Conservation (phyloP, 2,329 filamentous ascomycete species). For the Fusarium concolor region DNA sequence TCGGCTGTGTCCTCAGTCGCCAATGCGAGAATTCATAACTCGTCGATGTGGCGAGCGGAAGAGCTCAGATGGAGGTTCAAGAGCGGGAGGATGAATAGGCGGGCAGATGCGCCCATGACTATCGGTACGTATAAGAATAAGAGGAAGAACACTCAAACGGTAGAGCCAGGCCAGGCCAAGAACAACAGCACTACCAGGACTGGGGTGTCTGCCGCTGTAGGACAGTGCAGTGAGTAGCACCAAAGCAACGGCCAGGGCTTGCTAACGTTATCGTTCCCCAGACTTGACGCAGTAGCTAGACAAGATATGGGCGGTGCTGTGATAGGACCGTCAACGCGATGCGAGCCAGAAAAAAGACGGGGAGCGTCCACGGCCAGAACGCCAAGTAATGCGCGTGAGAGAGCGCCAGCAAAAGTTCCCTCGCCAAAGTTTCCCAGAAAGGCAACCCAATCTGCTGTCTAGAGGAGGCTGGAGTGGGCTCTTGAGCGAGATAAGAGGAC, state of each 20-base stretch:
- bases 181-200: conserved; percentile 22
- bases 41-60: conserved; percentile 49
- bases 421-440: conserved; percentile 52
- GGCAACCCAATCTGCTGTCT: conserved; percentile 52
- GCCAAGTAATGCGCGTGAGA: conserved; percentile 52
- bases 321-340: conserved; percentile 45
- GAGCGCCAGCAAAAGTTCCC: conserved; percentile 56
- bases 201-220: conserved; percentile 35
- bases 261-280: conserved; percentile 51
- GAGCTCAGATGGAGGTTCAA: conserved; percentile 50
- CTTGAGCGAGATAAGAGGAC: conserved; percentile 46
- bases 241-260: conserved; percentile 44
- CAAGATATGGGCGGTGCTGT: conserved; percentile 45
- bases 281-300: conserved; percentile 46
- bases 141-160: conserved; percentile 29
- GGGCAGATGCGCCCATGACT: conserved; percentile 54
- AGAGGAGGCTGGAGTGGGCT: conserved; percentile 43
- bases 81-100: conserved; percentile 48
- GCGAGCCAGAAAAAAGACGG: conserved; percentile 37
- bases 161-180: conserved; percentile 28
- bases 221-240: conserved; percentile 32
- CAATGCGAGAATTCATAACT: conserved; percentile 54
- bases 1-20: conserved; percentile 52
- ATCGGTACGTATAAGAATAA: conserved; percentile 46
- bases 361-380: conserved; percentile 41